Conservation (phyloP, 257 asterid species). For the Rhazya stricta region DNA sequence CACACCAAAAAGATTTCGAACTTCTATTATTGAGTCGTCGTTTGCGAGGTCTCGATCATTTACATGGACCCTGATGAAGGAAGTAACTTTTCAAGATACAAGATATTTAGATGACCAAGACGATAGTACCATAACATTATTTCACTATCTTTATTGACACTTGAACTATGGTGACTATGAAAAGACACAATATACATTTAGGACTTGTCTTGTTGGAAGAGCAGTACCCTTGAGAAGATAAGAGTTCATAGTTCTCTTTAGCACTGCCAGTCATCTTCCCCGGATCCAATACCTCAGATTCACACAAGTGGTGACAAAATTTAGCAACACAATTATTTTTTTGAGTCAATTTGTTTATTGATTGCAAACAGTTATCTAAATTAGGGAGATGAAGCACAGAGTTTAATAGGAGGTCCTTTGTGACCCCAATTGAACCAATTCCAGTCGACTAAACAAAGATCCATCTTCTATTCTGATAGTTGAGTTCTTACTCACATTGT, state of each 20-base stretch:
- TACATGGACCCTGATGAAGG: no score
- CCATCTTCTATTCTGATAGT: no score
- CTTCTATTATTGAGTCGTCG: conserved; percentile 1
- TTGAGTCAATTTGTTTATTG: no score
- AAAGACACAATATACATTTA: no score
- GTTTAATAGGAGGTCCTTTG: no score
- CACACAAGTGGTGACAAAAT: conserved; percentile 2
- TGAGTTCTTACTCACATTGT: no score
- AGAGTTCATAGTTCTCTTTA: neutral
- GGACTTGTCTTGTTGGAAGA: neutral
- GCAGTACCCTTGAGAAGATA: neutral
- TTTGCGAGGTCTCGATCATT: no score
- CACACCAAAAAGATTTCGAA: conserved; percentile 1
- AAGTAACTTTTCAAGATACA: neutral
- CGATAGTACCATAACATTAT: conserved; percentile 7
- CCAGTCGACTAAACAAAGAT: no score
- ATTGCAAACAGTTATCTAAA: no score
- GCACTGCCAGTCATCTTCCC: conserved; percentile 11
- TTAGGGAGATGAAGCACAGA: no score
- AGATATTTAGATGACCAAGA: conserved; percentile 12
- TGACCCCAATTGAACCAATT: no score
- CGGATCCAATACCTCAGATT: conserved; percentile 3
- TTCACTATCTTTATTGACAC: neutral
- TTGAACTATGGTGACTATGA: neutral
- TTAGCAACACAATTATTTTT: no score